Base-by-base conservation (phyloP, 495 filamentous ascomycete genomes). In the Aspergillus cavernicola region DNA sequence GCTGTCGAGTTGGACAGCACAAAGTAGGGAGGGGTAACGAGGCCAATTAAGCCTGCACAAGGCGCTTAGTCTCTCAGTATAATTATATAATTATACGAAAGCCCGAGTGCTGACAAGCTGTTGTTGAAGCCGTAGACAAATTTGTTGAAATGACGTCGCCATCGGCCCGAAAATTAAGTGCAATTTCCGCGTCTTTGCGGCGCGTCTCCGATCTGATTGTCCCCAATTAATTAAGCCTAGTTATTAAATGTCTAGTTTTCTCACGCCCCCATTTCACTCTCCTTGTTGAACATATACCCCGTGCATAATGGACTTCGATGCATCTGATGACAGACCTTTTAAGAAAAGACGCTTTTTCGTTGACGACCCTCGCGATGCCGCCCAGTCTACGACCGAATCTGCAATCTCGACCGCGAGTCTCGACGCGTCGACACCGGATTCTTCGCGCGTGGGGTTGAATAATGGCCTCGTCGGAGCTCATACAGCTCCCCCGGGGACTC, bases 261-360 rank as follows among this genome's bases (percentile, higher is more conserved):
- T 36, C 35, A 13, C n/a, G 9, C 38, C 37, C n/a, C 23, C 28
- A 12, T 32, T 29, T 13, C 41, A 20, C 13, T 3, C 32, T 23
- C 24, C 4, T 23, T 42, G 11, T 3, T 26, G 6, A 22, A 32
- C 20, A 31, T 9, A 26, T 24, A 28, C 5, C 9, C 32, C 12
- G 18, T 50, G 29, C 38, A 68, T 24, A 2, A 88, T 88, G 85
- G 78, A 70, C 56, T 73, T 72, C 53, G 61, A 72, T 52, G 72
- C 81, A 29, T 67, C 75, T 3, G 75, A 81, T 46, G 81, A 84
- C 39, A 80, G 83, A 18, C 90, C 89, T 4, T 69, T 68, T 33
- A 96, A 96, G 75, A 91, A 85, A 68, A 77, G 85, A 50, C 85
- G 91, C 22, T 95, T 95, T 68, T 91, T 95, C 62, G 73, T 75